Percentiles rank a stretch among this genome's conserved stretches.
Conservation (phyloP, 768 basidiomycete species). For the Mycena crocata region DNA sequence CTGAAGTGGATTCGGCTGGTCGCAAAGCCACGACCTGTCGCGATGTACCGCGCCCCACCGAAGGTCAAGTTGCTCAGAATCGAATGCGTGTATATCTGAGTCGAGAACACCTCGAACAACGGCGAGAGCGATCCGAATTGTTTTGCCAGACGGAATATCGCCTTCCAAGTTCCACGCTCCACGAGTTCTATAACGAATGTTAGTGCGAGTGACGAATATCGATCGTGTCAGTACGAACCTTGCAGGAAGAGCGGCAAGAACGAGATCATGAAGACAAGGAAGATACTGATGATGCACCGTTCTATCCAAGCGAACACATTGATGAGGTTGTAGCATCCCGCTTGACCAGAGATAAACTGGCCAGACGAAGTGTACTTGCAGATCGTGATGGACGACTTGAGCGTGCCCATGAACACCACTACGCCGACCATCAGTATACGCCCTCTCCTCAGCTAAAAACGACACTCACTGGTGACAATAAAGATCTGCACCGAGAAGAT, state of each 20-base stretch:
- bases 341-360: slow-evolving; percentile 79
- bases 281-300: slow-evolving; percentile 96
- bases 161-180: slow-evolving; percentile 93
- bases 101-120: slow-evolving; percentile 97
- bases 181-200: slow-evolving; percentile 76
- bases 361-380: slow-evolving; percentile 85
- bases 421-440: slow-evolving; percentile 31
- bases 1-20: slow-evolving; percentile 95
- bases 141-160: slow-evolving; percentile 90
- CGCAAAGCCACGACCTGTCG: slow-evolving; percentile 98
- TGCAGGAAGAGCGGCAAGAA: slow-evolving; percentile 96
- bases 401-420: slow-evolving; percentile 96
- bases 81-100: slow-evolving; percentile 98
- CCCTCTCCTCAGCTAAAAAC: slow-evolving; percentile 8
- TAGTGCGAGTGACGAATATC: slow-evolving; percentile 28
- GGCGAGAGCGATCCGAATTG: slow-evolving; percentile 96
- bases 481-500: slow-evolving; percentile 97
- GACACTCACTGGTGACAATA: slow-evolving; percentile 85
- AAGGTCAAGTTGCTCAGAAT: slow-evolving; percentile 97
- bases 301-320: slow-evolving; percentile 96
- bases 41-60: slow-evolving; percentile 98
- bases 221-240: slow-evolving; percentile 60
- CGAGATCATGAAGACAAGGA: slow-evolving; percentile 98
- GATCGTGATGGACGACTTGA: slow-evolving; percentile 82
- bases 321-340: slow-evolving; percentile 93